Base-by-base conservation (phyloP, 345 rosid species). In the Ailanthus altissimus region DNA sequence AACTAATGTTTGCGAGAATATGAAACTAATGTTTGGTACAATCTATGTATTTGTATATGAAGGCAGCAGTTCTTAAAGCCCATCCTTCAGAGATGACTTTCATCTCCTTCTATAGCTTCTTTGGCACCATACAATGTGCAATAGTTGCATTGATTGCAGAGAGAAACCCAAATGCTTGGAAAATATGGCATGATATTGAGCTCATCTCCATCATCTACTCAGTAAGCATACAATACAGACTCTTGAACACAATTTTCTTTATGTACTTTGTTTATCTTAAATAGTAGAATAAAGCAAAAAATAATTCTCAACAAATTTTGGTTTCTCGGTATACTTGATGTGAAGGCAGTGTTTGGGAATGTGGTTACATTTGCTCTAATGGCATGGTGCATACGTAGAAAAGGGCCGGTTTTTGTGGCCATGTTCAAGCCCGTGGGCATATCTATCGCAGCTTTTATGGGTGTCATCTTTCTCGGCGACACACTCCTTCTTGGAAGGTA, bases 381-480 rank as follows among this genome's bases (percentile, higher is more conserved):
- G 46, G 73, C 88, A 65, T 88, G 90, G 86, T 84, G 88, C 84
- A 80, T 88, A 70, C 82, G 53, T 10, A 75, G 69, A 60, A 88
- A 90, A 83, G 93, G 93, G 64, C 91, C 93, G 4, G 81, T 86
- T 23, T 90, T 90, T 63, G 91, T 90, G 61, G 90, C 88, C 74
- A 84, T 81, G 83, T 90, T 90, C 83, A 88, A 85, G 73, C 91
- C 93, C 6, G 51, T 88, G 65, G 79, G 90, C 53, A 88, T 86
- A 42, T 88, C 83, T 40, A 72, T 85, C 77, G 90, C 92, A 66
- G 90, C 88, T 47, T 73, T 89, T 2, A 16, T 80, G 65, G 79
- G 92, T 26, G 80, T 73, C 67, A 72, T 86, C 74, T 86, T 89
- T 81, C 84, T 87, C 1, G 89, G 89, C 1, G 90, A 89, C 46